Conservation (phyloP, 2,329 filamentous ascomycete species). For the Ceratocystis ficicola region DNA sequence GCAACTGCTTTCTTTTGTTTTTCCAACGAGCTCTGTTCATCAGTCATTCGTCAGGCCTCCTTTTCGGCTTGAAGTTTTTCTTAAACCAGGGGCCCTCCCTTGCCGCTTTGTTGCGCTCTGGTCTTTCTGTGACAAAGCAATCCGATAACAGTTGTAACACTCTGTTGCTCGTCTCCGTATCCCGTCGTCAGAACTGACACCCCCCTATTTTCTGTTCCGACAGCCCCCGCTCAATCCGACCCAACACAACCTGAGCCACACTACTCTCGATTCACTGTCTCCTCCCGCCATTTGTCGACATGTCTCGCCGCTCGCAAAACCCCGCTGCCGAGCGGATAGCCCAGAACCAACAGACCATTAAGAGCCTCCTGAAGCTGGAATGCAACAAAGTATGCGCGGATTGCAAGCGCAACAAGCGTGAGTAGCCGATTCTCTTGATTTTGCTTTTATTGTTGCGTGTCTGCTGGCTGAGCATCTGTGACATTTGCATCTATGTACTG, state of each 20-base stretch:
- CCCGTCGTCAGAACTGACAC: slow-evolving; percentile 14
- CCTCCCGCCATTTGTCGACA: slow-evolving; percentile 31
- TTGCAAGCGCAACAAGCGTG: slow-evolving; percentile 98
- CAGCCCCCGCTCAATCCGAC: neutral
- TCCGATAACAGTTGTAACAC: neutral
- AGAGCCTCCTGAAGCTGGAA: slow-evolving; percentile 87
- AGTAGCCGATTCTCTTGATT: slow-evolving; percentile 28
- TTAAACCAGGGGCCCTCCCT: slow-evolving; percentile 5
- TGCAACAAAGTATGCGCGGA: slow-evolving; percentile 94
- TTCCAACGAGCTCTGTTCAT: neutral
- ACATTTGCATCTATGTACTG: slow-evolving; percentile 5
- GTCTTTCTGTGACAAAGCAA: slow-evolving; percentile 2
- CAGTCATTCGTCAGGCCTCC: neutral
- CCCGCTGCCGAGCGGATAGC: slow-evolving; percentile 76
- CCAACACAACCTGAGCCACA: neutral
- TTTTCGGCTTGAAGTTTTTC: neutral
- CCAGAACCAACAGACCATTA: slow-evolving; percentile 87
- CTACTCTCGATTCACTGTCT: neutral
- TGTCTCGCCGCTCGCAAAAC: slow-evolving; percentile 70
- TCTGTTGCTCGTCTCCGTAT: slow-evolving; percentile 11
- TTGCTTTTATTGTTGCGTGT: neutral
- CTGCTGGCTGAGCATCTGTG: slow-evolving; percentile 16
- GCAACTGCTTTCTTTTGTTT: neutral
- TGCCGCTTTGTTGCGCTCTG: slow-evolving; percentile 5
- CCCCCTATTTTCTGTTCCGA: neutral